Evolutionary conservation across 352 stramenopile genomes (phyloP), one percentile per base, ranked within the genome.

Genomic region (Pythium volutum): DNA sequence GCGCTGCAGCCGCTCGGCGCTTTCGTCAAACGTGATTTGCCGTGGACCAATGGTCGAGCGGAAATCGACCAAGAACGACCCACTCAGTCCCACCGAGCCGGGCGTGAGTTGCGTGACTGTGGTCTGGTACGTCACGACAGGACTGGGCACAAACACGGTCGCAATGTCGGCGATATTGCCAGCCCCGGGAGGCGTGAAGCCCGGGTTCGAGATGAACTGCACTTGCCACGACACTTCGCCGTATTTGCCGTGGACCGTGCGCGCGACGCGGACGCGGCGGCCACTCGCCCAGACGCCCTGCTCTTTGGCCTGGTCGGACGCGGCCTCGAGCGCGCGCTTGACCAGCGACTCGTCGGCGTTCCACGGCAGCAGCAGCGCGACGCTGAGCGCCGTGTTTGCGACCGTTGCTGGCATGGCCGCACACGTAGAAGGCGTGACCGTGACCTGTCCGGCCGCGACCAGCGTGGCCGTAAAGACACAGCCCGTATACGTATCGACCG

Each of bases 191-290:
- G 96, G 96, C 25, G 80, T 97, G 43, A 87, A 83, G 8, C 66
- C 73, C 16, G 84, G 79, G 62, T 98, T 99, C 22, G 93, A 81
- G 16, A 97, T 97, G 64, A 98, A 99, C 2, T 76, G 95, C 10
- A 99, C 74, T 18, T 75, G 71, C 92, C 94, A 99, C 56, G 97
- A 91, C 51, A 97, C 89, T 43, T 95, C 87, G 4, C 96, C 96
- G 62, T 98, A 98, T 64, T 98, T 97, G 38, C 94, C 93, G 31
- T 97, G 81, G 33, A 98, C 89, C 27, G 74, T 92, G 38, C 89
- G 76, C n/a, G 75, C 69, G 10, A 98, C 93, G 27, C 77, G 81
- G 15, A 98, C 93, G 15, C 81, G 75, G 46, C 88, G 80, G n/a
- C 72, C 77, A n/a, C 41, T 62, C 18, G 36, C 34, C 71, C 88